Evolutionary conservation across 768 basidiomycete genomes (phyloP).

Genomic region (Leucocoprinus sp.): DNA sequence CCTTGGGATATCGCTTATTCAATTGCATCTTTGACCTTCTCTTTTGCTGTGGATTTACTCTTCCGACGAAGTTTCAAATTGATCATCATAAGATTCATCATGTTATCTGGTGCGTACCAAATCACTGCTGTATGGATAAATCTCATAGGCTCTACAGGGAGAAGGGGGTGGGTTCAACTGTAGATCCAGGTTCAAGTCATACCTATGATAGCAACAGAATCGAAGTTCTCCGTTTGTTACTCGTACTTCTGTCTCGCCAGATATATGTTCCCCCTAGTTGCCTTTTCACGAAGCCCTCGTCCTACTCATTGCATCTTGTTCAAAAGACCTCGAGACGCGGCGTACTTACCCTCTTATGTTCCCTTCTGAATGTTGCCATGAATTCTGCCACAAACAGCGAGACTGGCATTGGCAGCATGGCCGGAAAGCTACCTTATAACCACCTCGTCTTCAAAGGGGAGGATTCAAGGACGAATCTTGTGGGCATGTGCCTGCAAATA

Average conservation of each 20-base stretch:
- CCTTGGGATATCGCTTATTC: slow-evolving; percentile 74
- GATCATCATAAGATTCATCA: slow-evolving; percentile 81
- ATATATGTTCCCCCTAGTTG: slow-evolving; percentile 73
- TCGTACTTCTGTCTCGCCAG: slow-evolving; percentile 83
- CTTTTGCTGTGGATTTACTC: slow-evolving; percentile 91
- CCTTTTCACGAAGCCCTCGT: slow-evolving; percentile 64
- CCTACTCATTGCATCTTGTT: slow-evolving; percentile 71
- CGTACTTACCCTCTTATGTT: slow-evolving; percentile 89
- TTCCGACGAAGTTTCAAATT: slow-evolving; percentile 69
- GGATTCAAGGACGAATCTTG: slow-evolving; percentile 64
- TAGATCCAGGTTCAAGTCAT: slow-evolving; percentile 55
- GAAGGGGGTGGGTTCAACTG: slow-evolving; percentile 87
- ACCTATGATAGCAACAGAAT: slow-evolving; percentile 73
- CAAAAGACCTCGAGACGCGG: slow-evolving; percentile 71
- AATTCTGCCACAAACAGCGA: slow-evolving; percentile 48
- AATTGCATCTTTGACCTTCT: slow-evolving; percentile 75
- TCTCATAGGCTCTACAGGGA: slow-evolving; percentile 52
- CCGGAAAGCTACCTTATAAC: slow-evolving; percentile 80
- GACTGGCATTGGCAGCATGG: slow-evolving; percentile 56
- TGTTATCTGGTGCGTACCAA: slow-evolving; percentile 72
- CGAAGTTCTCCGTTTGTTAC: slow-evolving; percentile 83
- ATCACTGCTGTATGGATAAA: neutral
- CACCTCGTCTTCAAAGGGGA: slow-evolving; percentile 89
- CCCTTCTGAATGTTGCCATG: slow-evolving; percentile 84
- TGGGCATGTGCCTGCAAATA: slow-evolving; percentile 69